phyloP scores from a whole-genome alignment of 2,329 filamentous ascomycete genomes.

The Pochonia chlamydosporia region DNA sequence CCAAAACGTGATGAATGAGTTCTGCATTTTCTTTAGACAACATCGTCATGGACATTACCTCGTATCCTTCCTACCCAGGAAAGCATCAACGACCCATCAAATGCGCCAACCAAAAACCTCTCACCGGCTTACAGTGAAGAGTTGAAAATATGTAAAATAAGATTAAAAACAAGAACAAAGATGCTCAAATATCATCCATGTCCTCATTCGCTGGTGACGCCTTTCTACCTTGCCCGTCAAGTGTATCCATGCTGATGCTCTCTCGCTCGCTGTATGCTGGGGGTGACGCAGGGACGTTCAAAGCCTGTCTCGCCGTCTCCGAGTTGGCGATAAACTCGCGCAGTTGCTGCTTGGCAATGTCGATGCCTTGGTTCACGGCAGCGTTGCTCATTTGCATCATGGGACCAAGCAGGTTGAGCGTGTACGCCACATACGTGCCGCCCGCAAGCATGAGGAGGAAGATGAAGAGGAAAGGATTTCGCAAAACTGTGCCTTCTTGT shows the following conservation, averaged over 20 bases:
- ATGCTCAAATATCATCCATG: constrained; percentile 53
- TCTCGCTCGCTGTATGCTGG: constrained; percentile 32
- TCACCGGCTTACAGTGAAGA: too few relatives aligned
- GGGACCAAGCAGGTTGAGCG: constrained; percentile 89
- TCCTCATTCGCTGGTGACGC: constrained; percentile 37
- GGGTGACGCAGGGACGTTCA: constrained; percentile 59
- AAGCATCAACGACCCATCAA: too few relatives aligned
- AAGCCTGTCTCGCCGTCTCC: constrained; percentile 77
- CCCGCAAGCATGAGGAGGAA: constrained; percentile 72
- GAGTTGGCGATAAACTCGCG: constrained; percentile 84
- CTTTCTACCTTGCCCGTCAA: constrained; percentile 56
- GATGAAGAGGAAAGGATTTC: constrained; percentile 90
- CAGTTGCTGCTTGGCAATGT: constrained; percentile 87
- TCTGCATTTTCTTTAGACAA: too few relatives aligned
- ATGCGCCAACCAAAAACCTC: too few relatives aligned
- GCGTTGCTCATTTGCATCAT: constrained; percentile 95
- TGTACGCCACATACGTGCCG: constrained; percentile 84
- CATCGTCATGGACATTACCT: constrained; percentile 12
- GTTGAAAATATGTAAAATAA: too few relatives aligned
- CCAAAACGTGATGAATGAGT: too few relatives aligned
- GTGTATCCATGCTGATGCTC: constrained; percentile 50
- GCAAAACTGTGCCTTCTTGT: constrained; percentile 58
- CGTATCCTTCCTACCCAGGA: constrained; percentile 13
- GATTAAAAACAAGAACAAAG: too few relatives aligned
- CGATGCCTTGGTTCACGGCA: constrained; percentile 76